Percentiles rank a stretch among this genome's conserved stretches.
phyloP scores from a whole-genome alignment of 202 grass and related monocot species.

The Zoysia matrella region DNA sequence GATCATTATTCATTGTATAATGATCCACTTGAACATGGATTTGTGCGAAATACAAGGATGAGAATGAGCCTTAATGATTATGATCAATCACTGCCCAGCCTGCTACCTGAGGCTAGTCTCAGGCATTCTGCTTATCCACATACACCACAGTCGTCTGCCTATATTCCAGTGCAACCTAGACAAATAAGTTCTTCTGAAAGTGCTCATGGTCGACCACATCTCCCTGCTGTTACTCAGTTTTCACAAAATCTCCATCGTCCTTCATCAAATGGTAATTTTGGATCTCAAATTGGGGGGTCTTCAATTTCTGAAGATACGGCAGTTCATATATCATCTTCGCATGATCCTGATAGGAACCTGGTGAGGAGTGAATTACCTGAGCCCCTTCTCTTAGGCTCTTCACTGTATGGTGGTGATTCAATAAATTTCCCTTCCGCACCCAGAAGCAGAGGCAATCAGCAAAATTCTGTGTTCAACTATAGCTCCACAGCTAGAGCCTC shows the following conservation, averaged over 20 bases:
- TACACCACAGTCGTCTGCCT: conserved; percentile 35
- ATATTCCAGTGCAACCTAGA: conserved; percentile 55
- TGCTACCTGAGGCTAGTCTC: conserved; percentile 49
- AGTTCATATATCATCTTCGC: conserved; percentile 31
- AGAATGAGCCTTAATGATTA: conserved; percentile 46
- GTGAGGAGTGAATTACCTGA: conserved; percentile 46
- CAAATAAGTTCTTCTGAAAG: not conserved
- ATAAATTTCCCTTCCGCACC: conserved; percentile 40
- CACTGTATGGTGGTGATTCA: conserved; percentile 49
- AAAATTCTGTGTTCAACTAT: conserved; percentile 44
- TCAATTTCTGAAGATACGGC: conserved; percentile 38
- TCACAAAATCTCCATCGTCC: conserved; percentile 44
- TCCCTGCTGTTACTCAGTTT: conserved; percentile 50
- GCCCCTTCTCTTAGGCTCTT: conserved; percentile 41
- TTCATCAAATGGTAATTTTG: conserved; percentile 48
- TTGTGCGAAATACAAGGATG: conserved; percentile 52
- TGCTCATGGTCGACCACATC: conserved; percentile 47
- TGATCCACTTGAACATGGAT: conserved; percentile 35
- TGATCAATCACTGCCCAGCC: conserved; percentile 48
- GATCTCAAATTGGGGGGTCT: conserved; percentile 46
- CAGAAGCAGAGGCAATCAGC: conserved; percentile 46
- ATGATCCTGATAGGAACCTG: conserved; percentile 39
- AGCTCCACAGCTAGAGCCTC: conserved; percentile 43
- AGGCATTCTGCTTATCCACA: conserved; percentile 33
- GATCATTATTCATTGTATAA: conserved; percentile 45